phyloP scores from a whole-genome alignment of 148 eudicot genomes.

The Beta vulgaris region DNA sequence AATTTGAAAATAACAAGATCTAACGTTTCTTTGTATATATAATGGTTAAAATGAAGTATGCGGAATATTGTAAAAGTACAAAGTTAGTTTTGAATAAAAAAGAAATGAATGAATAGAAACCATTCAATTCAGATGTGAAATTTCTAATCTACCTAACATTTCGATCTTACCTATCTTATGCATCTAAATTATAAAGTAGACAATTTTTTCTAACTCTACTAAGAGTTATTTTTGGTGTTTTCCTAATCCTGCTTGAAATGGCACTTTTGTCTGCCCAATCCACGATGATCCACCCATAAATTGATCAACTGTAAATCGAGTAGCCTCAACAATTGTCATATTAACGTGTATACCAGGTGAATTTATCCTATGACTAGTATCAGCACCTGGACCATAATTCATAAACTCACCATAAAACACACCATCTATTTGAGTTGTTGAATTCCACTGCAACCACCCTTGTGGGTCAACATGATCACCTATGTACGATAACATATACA shows the following conservation, averaged over 20 bases:
- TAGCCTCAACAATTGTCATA: slow-evolving; percentile 20
- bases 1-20: too few relatives aligned
- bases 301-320: slow-evolving; percentile 31
- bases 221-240: background rate
- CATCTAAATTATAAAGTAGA: too few relatives aligned
- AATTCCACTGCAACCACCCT: slow-evolving; percentile 45
- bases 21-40: too few relatives aligned
- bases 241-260: slow-evolving; percentile 29
- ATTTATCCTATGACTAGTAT: slow-evolving; percentile 17
- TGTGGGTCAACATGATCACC: slow-evolving; percentile 36
- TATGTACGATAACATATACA: slow-evolving; percentile 33
- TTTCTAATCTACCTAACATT: too few relatives aligned
- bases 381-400: slow-evolving; percentile 41
- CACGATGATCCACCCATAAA: slow-evolving; percentile 36
- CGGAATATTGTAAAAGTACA: too few relatives aligned
- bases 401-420: slow-evolving; percentile 42
- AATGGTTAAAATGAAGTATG: too few relatives aligned
- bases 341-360: slow-evolving; percentile 30
- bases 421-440: slow-evolving; percentile 13
- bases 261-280: slow-evolving; percentile 35
- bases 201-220: background rate
- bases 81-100: too few relatives aligned
- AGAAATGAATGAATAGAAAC: too few relatives aligned
- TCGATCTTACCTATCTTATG: too few relatives aligned
- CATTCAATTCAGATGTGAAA: too few relatives aligned